Evolutionary conservation across 2,329 filamentous ascomycete genomes (phyloP).

Genomic region (Didymella exigua): DNA sequence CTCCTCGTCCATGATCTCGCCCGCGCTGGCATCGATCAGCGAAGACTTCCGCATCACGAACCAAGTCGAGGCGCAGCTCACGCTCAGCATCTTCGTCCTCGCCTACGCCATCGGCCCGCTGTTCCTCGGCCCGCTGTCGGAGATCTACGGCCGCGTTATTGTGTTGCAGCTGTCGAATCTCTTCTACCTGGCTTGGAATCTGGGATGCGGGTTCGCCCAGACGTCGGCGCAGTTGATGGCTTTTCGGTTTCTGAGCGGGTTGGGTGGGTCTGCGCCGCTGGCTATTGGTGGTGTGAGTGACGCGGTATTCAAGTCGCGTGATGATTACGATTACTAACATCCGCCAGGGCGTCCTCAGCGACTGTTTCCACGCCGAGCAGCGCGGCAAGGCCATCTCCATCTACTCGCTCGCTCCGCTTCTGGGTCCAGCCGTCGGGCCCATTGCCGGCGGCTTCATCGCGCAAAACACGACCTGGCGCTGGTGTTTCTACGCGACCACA

Average conservation of each 20-base stretch:
- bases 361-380: slow-evolving; percentile 66
- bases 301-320: rapidly evolving
- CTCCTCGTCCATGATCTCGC: slow-evolving; percentile 49
- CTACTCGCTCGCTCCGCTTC: slow-evolving; percentile 67
- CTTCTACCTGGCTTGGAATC: slow-evolving; percentile 49
- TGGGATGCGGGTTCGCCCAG: slow-evolving; percentile 49
- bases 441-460: slow-evolving; percentile 70
- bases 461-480: slow-evolving; percentile 70
- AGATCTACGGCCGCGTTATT: slow-evolving; percentile 47
- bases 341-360: slow-evolving; percentile 50
- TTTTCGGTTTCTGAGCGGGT: slow-evolving; percentile 46
- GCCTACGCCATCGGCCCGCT: slow-evolving; percentile 50
- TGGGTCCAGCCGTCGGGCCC: slow-evolving; percentile 70
- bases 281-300: slow-evolving; percentile 45
- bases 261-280: slow-evolving; percentile 48
- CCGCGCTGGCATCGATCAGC: slow-evolving; percentile 41
- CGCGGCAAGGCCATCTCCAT: slow-evolving; percentile 67
- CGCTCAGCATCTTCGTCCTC: slow-evolving; percentile 49
- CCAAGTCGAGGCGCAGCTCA: slow-evolving; percentile 40
- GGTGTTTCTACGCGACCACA: slow-evolving; percentile 72
- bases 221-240: slow-evolving; percentile 42
- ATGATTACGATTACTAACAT: background rate
- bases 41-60: slow-evolving; percentile 44
- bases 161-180: slow-evolving; percentile 47
- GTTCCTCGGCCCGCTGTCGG: slow-evolving; percentile 46